These are phyloP conservation scores for Hypoxylon intermedium DNA, from an alignment of 495 filamentous ascomycete genomes.

Conservation along the genomic window DNA sequence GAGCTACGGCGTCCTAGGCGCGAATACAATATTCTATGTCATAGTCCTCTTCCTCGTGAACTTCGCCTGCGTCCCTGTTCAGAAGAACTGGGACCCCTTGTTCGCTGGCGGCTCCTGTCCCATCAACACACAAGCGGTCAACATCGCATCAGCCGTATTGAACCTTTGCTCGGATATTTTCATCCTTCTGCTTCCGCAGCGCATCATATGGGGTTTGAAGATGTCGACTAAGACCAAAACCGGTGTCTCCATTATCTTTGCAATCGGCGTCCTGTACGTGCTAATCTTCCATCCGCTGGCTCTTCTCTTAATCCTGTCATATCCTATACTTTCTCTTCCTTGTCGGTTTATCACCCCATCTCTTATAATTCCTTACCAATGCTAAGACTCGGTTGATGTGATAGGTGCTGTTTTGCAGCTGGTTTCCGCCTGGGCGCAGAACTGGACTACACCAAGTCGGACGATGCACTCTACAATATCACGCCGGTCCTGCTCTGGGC, in stretches of 20 bases:
- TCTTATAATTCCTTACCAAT: background rate
- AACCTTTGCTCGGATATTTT: conserved; percentile 46
- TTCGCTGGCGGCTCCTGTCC: conserved; percentile 24
- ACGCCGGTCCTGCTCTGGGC: conserved; percentile 41
- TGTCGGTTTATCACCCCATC: conserved; percentile 20
- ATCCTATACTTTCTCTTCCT: conserved; percentile 9
- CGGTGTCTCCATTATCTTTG: conserved; percentile 45
- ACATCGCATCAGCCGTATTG: conserved; percentile 35
- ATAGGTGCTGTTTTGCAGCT: conserved; percentile 33
- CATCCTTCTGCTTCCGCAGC: conserved; percentile 47
- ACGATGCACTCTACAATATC: conserved; percentile 35
- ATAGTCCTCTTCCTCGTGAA: conserved; percentile 52
- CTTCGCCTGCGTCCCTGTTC: conserved; percentile 53
- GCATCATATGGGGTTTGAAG: conserved; percentile 44
- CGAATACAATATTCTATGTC: conserved; percentile 52
- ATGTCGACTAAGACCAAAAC: conserved; percentile 37
- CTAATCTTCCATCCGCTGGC: background rate
- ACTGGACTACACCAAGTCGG: conserved; percentile 29
- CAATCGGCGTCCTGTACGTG: conserved; percentile 47
- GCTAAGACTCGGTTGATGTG: background rate
- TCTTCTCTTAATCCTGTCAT: background rate
- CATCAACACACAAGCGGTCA: conserved; percentile 35
- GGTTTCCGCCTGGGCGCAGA: conserved; percentile 42
- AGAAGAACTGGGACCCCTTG: conserved; percentile 28
- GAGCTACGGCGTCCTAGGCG: conserved; percentile 46